phyloP scores from a whole-genome alignment of 805 yeast genomes.

The Teunomyces gatunensis region DNA sequence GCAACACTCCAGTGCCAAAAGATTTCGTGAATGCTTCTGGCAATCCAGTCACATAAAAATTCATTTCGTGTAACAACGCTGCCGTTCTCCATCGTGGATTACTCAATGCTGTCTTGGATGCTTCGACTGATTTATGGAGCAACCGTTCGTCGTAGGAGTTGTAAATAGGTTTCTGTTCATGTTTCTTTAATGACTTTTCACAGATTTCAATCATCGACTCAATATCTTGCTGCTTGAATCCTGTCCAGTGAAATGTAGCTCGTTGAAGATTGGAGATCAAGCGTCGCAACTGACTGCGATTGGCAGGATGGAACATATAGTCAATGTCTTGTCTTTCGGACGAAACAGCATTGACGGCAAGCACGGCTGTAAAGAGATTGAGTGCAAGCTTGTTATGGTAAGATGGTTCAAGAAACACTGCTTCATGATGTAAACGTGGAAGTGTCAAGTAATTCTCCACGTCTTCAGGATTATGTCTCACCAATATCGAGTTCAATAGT shows the following conservation, averaged over 20 bases:
- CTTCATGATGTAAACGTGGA: constrained; percentile 58
- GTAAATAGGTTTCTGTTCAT: constrained; percentile 25
- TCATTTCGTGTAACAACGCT: constrained; percentile 65
- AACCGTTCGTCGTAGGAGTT: constrained; percentile 37
- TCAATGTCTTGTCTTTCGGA: constrained; percentile 66
- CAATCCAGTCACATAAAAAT: constrained; percentile 47
- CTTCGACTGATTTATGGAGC: constrained; percentile 42
- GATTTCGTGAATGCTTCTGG: constrained; percentile 39
- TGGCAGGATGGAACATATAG: constrained; percentile 67
- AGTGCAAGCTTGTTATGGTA: constrained; percentile 59
- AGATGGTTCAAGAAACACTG: constrained; percentile 60
- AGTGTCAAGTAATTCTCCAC: constrained; percentile 54
- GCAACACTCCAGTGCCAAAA: constrained; percentile 44
- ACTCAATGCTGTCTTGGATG: constrained; percentile 47
- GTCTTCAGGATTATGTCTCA: constrained; percentile 55
- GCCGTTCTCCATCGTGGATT: constrained; percentile 58
- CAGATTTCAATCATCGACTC: constrained; percentile 51
- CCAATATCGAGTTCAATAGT: constrained; percentile 47
- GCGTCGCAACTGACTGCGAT: constrained; percentile 51
- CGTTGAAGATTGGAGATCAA: constrained; percentile 61
- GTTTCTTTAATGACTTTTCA: constrained; percentile 41
- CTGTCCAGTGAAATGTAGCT: constrained; percentile 75
- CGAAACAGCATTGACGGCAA: constrained; percentile 71
- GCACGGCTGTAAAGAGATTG: constrained; percentile 62
- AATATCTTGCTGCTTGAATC: constrained; percentile 59